Evolutionary conservation across 2,329 filamentous ascomycete genomes (phyloP).

Genomic region (Colletotrichum tamarilloi): DNA sequence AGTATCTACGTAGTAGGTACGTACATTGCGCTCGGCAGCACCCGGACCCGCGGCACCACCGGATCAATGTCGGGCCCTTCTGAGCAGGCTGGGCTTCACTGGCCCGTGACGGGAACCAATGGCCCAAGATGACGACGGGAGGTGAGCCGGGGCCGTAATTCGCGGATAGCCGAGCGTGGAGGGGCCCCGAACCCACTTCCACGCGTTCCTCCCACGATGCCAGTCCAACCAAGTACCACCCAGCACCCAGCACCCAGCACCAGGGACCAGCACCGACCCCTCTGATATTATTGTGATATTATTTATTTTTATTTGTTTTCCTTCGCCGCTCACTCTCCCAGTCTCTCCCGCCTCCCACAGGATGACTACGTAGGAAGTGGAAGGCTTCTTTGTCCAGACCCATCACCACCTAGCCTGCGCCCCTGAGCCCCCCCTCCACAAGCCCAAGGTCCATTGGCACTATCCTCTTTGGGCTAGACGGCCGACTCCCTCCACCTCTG

Average conservation of each 20-base stretch:
- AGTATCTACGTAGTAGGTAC: not conserved
- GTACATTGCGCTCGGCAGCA: slow-evolving; percentile 9
- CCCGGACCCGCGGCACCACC: slow-evolving; percentile 21
- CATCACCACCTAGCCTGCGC: slow-evolving; percentile 17
- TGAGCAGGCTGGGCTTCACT: not conserved
- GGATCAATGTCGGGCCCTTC: slow-evolving; percentile 23
- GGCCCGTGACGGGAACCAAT: not conserved
- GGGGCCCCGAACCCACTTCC: slow-evolving; percentile 17
- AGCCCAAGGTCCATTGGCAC: slow-evolving; percentile 12
- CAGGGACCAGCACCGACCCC: not conserved
- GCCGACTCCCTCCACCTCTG: slow-evolving; percentile 28
- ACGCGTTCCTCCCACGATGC: slow-evolving; percentile 18
- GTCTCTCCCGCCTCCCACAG: not conserved
- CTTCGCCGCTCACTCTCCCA: not conserved
- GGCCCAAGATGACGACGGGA: not conserved
- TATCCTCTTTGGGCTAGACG: slow-evolving; percentile 29
- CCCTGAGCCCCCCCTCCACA: slow-evolving; percentile 2
- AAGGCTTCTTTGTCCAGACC: slow-evolving; percentile 18
- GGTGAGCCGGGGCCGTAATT: slow-evolving; percentile 9
- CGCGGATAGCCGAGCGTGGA: slow-evolving; percentile 4
- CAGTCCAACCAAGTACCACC: not conserved
- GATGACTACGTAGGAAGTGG: not conserved
- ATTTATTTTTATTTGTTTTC: not conserved
- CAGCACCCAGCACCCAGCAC: not conserved
- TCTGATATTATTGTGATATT: not conserved